Percentiles rank a stretch among this genome's conserved stretches.
Conservation (phyloP, 495 filamentous ascomycete species). For the Neurospora africana region DNA sequence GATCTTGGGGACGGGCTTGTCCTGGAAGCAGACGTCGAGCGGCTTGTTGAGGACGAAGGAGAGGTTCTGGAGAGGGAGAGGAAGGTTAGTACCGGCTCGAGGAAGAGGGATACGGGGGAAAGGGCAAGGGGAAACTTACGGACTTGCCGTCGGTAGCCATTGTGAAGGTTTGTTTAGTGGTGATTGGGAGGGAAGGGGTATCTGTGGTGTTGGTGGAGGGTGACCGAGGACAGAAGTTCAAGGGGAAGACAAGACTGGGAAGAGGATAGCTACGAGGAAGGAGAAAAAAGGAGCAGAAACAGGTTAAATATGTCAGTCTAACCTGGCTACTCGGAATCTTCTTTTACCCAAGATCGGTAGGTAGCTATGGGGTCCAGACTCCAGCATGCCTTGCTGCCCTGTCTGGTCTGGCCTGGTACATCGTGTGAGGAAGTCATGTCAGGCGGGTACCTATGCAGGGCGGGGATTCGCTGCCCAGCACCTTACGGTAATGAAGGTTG, state of each 20-base stretch:
- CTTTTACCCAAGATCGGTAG: background rate
- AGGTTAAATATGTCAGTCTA: constrained; percentile 7
- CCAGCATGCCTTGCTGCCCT: background rate
- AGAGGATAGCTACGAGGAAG: background rate
- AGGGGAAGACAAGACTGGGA: constrained; percentile 1
- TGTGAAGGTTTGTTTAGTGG: constrained; percentile 1
- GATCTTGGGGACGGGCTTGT: constrained; percentile 61
- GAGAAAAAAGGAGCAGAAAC: background rate
- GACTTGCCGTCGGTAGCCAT: constrained; percentile 19
- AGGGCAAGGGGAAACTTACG: constrained; percentile 9
- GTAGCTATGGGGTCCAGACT: background rate
- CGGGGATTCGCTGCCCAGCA: background rate
- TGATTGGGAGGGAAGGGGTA: background rate
- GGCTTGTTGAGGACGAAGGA: constrained; percentile 76
- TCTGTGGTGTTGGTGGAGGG: background rate
- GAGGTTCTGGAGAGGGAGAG: constrained; percentile 50
- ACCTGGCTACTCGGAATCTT: background rate
- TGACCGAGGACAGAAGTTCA: constrained; percentile 2
- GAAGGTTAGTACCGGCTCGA: constrained; percentile 26
- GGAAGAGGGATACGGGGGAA: background rate
- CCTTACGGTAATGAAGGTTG: background rate
- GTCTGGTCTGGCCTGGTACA: background rate
- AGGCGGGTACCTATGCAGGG: background rate
- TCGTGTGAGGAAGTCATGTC: background rate
- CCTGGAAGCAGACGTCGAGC: constrained; percentile 61